Percentiles rank a stretch among this genome's conserved stretches.
Conservation (phyloP, 768 basidiomycete species). For the Piloderma croceum region DNA sequence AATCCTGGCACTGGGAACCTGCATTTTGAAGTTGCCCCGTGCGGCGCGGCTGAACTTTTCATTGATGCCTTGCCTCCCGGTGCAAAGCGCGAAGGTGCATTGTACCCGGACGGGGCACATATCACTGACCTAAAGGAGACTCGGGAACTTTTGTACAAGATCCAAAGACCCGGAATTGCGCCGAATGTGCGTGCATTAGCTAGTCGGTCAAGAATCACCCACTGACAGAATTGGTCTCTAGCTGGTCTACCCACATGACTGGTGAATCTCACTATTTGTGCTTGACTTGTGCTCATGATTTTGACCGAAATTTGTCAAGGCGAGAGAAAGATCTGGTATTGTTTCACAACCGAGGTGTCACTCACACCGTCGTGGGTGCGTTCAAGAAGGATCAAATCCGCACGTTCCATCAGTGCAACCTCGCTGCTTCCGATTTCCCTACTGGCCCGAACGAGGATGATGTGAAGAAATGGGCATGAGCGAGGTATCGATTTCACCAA, state of each 20-base stretch:
- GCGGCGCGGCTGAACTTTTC: conserved; percentile 59
- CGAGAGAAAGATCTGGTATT: conserved; percentile 56
- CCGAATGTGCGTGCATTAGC: conserved; percentile 46
- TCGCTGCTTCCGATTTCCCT: conserved; percentile 48
- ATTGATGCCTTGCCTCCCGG: conserved; percentile 69
- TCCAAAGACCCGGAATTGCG: conserved; percentile 87
- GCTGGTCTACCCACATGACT: conserved; percentile 87
- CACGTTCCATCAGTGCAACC: conserved; percentile 53
- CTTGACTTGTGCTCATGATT: background rate
- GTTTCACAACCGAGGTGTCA: conserved; percentile 68
- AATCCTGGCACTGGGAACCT: conserved; percentile 79
- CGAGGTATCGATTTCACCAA: no score
- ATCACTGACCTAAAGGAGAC: conserved; percentile 69
- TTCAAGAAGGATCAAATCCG: conserved; percentile 44
- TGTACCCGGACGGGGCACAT: conserved; percentile 80
- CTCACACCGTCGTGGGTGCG: conserved; percentile 66
- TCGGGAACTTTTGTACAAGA: conserved; percentile 69
- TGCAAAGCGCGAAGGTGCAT: conserved; percentile 50
- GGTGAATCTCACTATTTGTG: conserved; percentile 39
- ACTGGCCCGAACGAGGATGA: conserved; percentile 43
- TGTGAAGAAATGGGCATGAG: conserved; percentile 37
- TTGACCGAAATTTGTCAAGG: conserved; percentile 16
- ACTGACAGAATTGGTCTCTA: conserved; percentile 20
- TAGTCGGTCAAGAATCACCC: background rate
- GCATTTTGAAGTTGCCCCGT: conserved; percentile 89